Base-by-base conservation (phyloP, 352 stramenopile species). In the Globisporangium viniferum region DNA sequence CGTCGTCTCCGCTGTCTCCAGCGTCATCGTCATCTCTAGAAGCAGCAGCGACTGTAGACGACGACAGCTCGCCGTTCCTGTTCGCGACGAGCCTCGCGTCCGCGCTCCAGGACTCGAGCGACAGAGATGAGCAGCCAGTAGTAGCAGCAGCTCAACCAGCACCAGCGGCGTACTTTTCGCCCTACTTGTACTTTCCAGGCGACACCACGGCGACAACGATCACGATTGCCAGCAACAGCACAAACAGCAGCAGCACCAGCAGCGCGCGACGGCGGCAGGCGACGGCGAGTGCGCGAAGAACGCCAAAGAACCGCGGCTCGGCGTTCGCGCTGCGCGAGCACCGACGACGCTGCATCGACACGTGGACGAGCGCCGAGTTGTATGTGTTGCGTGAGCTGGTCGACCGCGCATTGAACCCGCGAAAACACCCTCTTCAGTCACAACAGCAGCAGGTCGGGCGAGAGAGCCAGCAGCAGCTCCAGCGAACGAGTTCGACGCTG, bases 311-410 rank as follows among this genome's bases (percentile, higher is more conserved):
- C 33, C 49, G 62, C 27, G 36, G 66, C 39, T 51, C 64, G 33
- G 39, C 67, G 64, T 24, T 74, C 24, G 51, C 59, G 41, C 66
- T 56, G n/a, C 39, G 66, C 60, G 67, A 73, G 48, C 46, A 73
- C 46, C 67, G 74, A 8, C 74, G 70, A 15, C 73, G 68, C 54
- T 73, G 81, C 29, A 62, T 91, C 36, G 75, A 93, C 70, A 74
- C 74, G 44, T 90, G 82, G 73, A 76, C 70, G 20, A 71, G 80
- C 22, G 73, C 82, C 14, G 85, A 93, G 74, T 73, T 93, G 61
- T 79, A 75, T 44, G 75, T 78, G 59, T 75, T 93, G 57, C 80
- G 81, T 44, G 75, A 81, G 39, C 74, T 90, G 18, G 82, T 90
- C 2, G 76, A 82, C 49, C 7, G 77, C 36, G 75, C 76, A 2